A percentile compares a stretch with the other conserved stretches of the same genome.
These are phyloP conservation scores for Excoecaria cochinchinensis DNA, from an alignment of 345 rosid genomes.

Conservation along the genomic window DNA sequence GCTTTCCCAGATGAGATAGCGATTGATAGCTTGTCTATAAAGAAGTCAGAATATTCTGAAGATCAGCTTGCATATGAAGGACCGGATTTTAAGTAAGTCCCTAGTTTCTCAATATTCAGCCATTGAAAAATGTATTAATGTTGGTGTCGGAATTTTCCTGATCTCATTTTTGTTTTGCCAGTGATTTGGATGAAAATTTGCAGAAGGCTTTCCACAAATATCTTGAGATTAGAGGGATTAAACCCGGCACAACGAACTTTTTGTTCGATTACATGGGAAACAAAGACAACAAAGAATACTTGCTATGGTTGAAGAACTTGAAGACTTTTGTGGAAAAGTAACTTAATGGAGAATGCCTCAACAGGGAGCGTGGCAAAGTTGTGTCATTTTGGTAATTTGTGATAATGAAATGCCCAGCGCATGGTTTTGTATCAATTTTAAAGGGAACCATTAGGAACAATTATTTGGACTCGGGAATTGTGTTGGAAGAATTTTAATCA, in stretches of 20 bases:
- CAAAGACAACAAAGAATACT: constrained; percentile 60
- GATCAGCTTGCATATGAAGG: constrained; percentile 63
- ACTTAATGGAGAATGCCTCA: not conserved
- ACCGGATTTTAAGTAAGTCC: constrained; percentile 60
- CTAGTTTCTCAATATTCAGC: not conserved
- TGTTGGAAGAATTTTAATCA: not conserved
- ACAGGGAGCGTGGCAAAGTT: not conserved
- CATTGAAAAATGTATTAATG: not conserved
- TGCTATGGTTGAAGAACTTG: constrained; percentile 56
- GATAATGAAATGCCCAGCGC: not conserved
- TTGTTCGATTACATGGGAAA: constrained; percentile 47
- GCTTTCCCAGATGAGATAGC: constrained; percentile 51
- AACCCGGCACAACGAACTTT: constrained; percentile 39
- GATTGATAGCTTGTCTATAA: constrained; percentile 54
- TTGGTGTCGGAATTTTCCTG: not conserved
- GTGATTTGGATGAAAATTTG: constrained; percentile 70
- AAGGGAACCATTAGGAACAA: not conserved
- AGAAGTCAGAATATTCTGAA: constrained; percentile 28
- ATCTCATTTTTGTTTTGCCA: constrained; percentile 21
- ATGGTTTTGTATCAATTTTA: not conserved
- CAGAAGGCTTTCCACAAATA: constrained; percentile 61
- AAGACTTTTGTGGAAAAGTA: constrained; percentile 48
- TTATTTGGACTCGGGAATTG: not conserved
- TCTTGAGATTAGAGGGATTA: constrained; percentile 68
- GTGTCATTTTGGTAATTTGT: not conserved